Percentiles rank a stretch among this genome's conserved stretches.
Conservation (phyloP, 2,329 filamentous ascomycete genomes). For the Tolypocladium album region DNA sequence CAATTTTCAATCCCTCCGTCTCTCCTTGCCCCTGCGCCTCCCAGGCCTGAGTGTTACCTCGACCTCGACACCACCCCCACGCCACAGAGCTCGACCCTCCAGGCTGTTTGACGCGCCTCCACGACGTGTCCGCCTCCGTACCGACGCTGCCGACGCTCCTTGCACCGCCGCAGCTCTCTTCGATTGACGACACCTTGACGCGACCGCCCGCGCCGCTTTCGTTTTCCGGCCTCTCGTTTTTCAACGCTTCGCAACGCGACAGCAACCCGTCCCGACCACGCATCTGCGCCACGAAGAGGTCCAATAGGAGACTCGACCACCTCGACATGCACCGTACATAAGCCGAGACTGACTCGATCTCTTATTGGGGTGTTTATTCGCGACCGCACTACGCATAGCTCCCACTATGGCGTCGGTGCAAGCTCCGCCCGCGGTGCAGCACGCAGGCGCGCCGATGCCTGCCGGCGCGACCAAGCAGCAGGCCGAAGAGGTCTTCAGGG, state of each 20-base stretch:
- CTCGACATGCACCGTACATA: constrained; percentile 30
- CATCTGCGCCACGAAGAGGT: constrained; percentile 10
- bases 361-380: constrained; percentile 13
- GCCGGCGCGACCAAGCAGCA: constrained; percentile 64
- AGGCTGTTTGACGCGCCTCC: constrained; percentile 14
- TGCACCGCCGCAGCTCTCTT: constrained; percentile 8
- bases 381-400: constrained; percentile 11
- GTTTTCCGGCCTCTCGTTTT: constrained; percentile 1
- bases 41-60: constrained; percentile 2
- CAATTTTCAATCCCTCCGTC: constrained; percentile 25
- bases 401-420: constrained; percentile 72
- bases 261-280: background rate
- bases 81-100: constrained; percentile 3
- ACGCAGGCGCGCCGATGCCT: constrained; percentile 52
- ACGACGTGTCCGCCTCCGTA: constrained; percentile 14
- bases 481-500: constrained; percentile 62
- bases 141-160: constrained; percentile 7
- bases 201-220: constrained; percentile 7
- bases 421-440: constrained; percentile 56
- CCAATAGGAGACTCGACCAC: constrained; percentile 5
- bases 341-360: constrained; percentile 10
- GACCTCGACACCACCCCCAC: constrained; percentile 7
- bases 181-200: constrained; percentile 11
- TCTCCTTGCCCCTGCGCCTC: constrained; percentile 4
- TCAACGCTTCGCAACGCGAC: constrained; percentile 9